These are phyloP conservation scores for Candida awuae DNA, from an alignment of 805 yeast genomes.

Conservation along the genomic window DNA sequence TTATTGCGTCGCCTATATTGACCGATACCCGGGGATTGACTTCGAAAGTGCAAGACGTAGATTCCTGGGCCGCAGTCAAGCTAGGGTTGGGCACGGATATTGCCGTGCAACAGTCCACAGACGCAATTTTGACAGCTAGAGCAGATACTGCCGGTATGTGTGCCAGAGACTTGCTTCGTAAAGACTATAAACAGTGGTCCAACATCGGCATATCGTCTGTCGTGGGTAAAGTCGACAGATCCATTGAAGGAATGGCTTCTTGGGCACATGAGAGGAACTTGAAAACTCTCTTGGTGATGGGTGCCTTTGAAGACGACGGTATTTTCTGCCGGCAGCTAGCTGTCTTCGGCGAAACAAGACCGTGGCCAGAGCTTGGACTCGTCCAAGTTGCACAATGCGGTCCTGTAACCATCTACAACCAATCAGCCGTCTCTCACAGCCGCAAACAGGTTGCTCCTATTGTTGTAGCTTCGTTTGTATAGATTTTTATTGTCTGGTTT, in stretches of 20 bases:
- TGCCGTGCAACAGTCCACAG: not conserved
- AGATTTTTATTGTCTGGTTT: too few species aligned
- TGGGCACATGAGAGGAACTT: not conserved
- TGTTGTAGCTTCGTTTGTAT: too few species aligned
- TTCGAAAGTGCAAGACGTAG: not conserved
- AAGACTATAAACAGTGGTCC: slow-evolving; percentile 69
- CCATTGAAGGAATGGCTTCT: not conserved
- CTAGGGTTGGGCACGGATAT: not conserved
- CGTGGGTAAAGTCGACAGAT: not conserved
- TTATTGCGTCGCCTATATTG: slow-evolving; percentile 6
- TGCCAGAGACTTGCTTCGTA: slow-evolving; percentile 55
- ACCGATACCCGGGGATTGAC: not conserved
- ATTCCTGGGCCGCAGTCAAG: not conserved
- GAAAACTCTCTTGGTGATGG: not conserved
- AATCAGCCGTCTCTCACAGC: not conserved
- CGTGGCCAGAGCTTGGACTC: too few species aligned
- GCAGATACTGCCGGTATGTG: slow-evolving; percentile 44
- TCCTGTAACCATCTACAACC: not conserved
- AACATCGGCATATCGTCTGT: slow-evolving; percentile 17
- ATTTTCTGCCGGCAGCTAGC: not conserved
- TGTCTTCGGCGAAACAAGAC: not conserved
- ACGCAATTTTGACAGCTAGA: not conserved
- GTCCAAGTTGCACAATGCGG: too few species aligned
- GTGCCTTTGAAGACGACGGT: not conserved
- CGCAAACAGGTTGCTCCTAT: slow-evolving; percentile 6